Evolutionary conservation across 192 early-diverging fungal species (phyloP).

Genomic region (Bifiguratus adelaidae): DNA sequence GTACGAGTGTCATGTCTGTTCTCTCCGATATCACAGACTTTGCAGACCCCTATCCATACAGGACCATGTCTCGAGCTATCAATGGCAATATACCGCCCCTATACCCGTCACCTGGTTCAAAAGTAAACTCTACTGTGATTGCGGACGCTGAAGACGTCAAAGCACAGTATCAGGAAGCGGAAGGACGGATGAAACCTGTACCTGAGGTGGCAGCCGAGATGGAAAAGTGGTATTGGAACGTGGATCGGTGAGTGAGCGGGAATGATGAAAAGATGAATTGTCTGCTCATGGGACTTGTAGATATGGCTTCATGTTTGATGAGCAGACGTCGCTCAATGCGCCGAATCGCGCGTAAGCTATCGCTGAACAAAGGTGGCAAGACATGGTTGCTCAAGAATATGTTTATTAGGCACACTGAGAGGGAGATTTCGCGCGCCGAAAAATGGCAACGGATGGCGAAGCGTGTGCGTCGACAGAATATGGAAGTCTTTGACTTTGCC

Average conservation of each 20-base stretch:
- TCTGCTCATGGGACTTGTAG: background rate
- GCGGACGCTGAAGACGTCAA: too few species aligned
- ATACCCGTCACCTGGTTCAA: too few species aligned
- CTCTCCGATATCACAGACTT: too few species aligned
- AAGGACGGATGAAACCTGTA: too few species aligned
- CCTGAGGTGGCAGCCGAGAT: constrained; percentile 17
- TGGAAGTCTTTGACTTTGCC: constrained; percentile 11
- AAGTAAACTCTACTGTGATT: too few species aligned
- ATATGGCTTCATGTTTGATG: background rate
- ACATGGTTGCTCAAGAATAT: background rate
- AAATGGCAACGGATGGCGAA: constrained; percentile 25
- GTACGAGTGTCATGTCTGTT: too few species aligned
- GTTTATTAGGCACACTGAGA: constrained; percentile 4
- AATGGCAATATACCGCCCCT: too few species aligned
- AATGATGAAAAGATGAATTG: background rate
- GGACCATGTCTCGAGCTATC: too few species aligned
- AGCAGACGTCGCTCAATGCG: background rate
- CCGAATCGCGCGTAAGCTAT: background rate
- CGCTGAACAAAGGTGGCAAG: background rate
- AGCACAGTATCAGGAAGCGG: too few species aligned
- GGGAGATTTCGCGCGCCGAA: constrained; percentile 15
- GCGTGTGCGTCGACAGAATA: background rate
- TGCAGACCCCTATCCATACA: too few species aligned
- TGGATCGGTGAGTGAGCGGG: constrained; percentile 11
- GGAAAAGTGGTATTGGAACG: constrained; percentile 23